A percentile compares a stretch with the other conserved stretches of the same genome.
phyloP scores from a whole-genome alignment of 257 asterid genomes.

The Mentha longifolia region DNA sequence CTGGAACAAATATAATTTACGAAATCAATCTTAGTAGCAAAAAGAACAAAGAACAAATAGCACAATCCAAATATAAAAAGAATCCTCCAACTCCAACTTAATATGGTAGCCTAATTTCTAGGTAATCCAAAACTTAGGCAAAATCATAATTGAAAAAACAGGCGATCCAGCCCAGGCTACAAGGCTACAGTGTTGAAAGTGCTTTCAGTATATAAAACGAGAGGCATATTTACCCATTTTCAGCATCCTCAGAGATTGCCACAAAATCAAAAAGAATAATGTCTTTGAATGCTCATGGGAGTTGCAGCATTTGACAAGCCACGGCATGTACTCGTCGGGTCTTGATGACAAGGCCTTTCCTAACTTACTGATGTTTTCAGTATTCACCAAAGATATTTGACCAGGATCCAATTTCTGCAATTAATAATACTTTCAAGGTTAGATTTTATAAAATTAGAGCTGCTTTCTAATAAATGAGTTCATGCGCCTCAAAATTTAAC shows the following conservation, averaged over 20 bases:
- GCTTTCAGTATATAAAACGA: conserved; percentile 14
- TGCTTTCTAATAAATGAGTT: neutral
- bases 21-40: neutral
- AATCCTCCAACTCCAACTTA: conserved; percentile 12
- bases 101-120: neutral
- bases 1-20: neutral
- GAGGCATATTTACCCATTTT: conserved; percentile 56
- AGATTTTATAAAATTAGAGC: neutral
- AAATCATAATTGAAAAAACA: conserved; percentile 7
- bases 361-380: conserved; percentile 61
- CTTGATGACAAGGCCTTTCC: conserved; percentile 52
- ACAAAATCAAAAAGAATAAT: conserved; percentile 62
- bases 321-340: conserved; percentile 59
- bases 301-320: conserved; percentile 79
- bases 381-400: conserved; percentile 51
- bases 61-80: conserved; percentile 2
- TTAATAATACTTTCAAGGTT: conserved; percentile 20
- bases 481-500: neutral
- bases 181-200: neutral
- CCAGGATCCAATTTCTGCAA: conserved; percentile 64
- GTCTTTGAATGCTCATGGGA: conserved; percentile 65
- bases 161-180: neutral
- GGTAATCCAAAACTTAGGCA: neutral
- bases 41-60: neutral
- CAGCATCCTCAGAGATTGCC: conserved; percentile 60